These are phyloP conservation scores for Erucastrum elatum DNA, from an alignment of 345 rosid species.

Conservation along the genomic window DNA sequence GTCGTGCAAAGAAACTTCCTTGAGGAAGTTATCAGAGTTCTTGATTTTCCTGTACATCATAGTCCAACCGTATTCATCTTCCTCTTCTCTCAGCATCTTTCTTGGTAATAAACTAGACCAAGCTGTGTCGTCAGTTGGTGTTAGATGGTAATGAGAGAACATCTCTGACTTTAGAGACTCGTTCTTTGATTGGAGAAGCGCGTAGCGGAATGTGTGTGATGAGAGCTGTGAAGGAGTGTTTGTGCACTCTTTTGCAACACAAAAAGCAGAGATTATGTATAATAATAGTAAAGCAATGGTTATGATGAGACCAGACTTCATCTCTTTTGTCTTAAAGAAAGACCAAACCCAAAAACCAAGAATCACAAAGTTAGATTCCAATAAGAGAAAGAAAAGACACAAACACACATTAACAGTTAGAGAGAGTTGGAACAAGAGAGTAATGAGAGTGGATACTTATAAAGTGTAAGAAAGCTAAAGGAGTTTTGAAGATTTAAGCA, in stretches of 20 bases:
- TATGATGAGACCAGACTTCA: not conserved
- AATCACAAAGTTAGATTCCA: not conserved
- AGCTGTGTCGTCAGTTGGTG: constrained; percentile 76
- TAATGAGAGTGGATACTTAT: constrained; percentile 31
- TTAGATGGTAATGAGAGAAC: constrained; percentile 80
- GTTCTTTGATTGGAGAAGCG: constrained; percentile 60
- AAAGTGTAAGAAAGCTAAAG: constrained; percentile 23
- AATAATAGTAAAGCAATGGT: not conserved
- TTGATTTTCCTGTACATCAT: constrained; percentile 71
- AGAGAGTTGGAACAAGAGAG: constrained; percentile 6
- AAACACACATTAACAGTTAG: constrained; percentile 4
- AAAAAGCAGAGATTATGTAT: constrained; percentile 29
- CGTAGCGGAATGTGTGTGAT: constrained; percentile 72
- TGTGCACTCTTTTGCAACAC: constrained; percentile 77
- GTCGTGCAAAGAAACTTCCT: constrained; percentile 75
- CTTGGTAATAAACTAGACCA: constrained; percentile 81
- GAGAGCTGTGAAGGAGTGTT: constrained; percentile 64
- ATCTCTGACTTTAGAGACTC: constrained; percentile 65
- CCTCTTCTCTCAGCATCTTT: constrained; percentile 65
- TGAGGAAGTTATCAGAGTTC: constrained; percentile 51
- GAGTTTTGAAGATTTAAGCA: constrained; percentile 31
- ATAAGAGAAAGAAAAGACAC: constrained; percentile 9
- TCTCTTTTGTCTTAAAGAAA: not conserved
- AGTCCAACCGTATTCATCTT: constrained; percentile 69
- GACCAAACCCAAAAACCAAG: not conserved